These are phyloP conservation scores for Pleomassaria siparia DNA, from an alignment of 2,329 filamentous ascomycete genomes.

Conservation along the genomic window DNA sequence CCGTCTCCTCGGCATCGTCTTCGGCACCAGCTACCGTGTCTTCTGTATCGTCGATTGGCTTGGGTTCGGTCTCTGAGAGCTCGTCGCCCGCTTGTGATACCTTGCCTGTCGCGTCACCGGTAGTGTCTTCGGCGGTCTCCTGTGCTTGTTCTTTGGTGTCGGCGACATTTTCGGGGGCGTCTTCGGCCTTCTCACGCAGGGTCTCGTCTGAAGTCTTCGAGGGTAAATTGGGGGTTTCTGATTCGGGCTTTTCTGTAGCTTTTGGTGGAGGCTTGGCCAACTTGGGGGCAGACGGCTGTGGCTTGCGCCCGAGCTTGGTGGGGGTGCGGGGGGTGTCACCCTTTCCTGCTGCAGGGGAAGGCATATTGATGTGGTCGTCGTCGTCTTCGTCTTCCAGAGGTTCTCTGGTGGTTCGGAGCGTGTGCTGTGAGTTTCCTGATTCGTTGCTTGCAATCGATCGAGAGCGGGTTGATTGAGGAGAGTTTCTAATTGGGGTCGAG, in stretches of 20 bases:
- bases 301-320: slow-evolving; percentile 53
- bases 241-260: slow-evolving; percentile 33
- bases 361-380: slow-evolving; percentile 42
- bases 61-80: slow-evolving; percentile 49
- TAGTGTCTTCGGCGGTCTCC: slow-evolving; percentile 36
- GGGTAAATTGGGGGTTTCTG: slow-evolving; percentile 39
- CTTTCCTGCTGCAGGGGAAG: slow-evolving; percentile 55
- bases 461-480: slow-evolving; percentile 39
- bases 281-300: slow-evolving; percentile 45
- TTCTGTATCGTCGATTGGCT: slow-evolving; percentile 47
- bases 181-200: slow-evolving; percentile 30
- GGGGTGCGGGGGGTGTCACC: slow-evolving; percentile 52
- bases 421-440: slow-evolving; percentile 35
- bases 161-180: slow-evolving; percentile 30
- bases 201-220: slow-evolving; percentile 33
- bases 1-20: slow-evolving; percentile 47
- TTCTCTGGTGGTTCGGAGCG: slow-evolving; percentile 34
- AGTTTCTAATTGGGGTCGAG: slow-evolving; percentile 50
- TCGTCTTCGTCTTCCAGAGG: slow-evolving; percentile 23
- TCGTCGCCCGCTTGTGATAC: slow-evolving; percentile 50
- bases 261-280: slow-evolving; percentile 43
- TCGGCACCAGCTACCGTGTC: slow-evolving; percentile 41
- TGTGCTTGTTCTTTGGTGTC: slow-evolving; percentile 37
- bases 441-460: slow-evolving; percentile 44
- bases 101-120: slow-evolving; percentile 48